Percentiles rank a stretch among this genome's conserved stretches.
Evolutionary conservation across 139 green algal genomes (phyloP).

Genomic region (Microglena sp.): DNA sequence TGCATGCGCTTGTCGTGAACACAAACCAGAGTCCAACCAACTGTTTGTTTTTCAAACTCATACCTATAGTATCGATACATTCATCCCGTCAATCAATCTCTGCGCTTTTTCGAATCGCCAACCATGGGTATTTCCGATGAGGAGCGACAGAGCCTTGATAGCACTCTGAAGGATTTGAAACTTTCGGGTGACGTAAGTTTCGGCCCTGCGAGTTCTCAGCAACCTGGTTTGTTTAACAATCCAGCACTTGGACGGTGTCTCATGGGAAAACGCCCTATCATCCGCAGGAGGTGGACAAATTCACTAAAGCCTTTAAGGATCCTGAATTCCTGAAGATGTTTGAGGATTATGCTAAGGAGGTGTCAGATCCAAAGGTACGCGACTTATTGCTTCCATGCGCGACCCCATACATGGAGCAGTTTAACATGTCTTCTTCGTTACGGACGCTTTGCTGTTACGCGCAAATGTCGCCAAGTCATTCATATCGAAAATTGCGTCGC

Average conservation of each 20-base stretch:
- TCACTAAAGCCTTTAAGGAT: slow-evolving; percentile 59
- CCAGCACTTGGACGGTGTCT: neutral
- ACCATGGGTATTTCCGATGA: too few species aligned
- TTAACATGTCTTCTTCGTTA: neutral
- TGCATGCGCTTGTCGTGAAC: too few species aligned
- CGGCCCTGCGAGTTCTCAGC: too few species aligned
- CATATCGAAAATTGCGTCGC: neutral
- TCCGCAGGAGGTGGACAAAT: slow-evolving; percentile 42
- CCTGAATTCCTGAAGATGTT: slow-evolving; percentile 63
- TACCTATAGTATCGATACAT: too few species aligned
- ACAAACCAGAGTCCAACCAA: too few species aligned
- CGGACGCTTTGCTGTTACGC: neutral
- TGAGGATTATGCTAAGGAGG: slow-evolving; percentile 57
- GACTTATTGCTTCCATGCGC: neutral
- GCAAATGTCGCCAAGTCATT: neutral
- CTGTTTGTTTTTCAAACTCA: too few species aligned
- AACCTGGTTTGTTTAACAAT: too few species aligned
- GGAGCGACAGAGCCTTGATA: too few species aligned
- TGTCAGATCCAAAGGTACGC: slow-evolving; percentile 54
- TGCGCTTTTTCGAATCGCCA: too few species aligned
- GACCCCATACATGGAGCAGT: neutral
- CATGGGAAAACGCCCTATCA: neutral
- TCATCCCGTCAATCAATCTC: too few species aligned
- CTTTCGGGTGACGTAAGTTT: too few species aligned
- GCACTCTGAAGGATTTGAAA: too few species aligned